Evolutionary conservation across 148 eudicot species (phyloP).

Genomic region (Dianthus caryophyllus): DNA sequence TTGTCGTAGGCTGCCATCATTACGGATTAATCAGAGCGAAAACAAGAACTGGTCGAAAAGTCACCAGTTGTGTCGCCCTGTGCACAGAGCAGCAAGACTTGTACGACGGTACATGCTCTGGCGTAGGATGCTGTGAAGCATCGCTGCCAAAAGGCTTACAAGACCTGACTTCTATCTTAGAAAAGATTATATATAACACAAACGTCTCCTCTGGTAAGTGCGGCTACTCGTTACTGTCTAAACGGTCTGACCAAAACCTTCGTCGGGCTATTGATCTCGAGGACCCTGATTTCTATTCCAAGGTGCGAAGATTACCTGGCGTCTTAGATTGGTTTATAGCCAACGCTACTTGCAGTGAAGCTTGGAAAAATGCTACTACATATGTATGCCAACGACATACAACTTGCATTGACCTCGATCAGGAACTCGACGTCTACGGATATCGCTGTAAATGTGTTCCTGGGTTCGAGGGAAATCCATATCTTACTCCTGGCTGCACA

Average conservation of each 20-base stretch:
- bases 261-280: not conserved
- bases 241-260: not conserved
- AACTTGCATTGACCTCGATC: not conserved
- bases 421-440: not conserved
- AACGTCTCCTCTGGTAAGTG: not conserved
- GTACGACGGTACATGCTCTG: not conserved
- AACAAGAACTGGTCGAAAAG: conserved; percentile 8
- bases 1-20: conserved; percentile 14
- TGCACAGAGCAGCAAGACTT: not conserved
- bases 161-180: not conserved
- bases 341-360: not conserved
- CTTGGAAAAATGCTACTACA: not conserved
- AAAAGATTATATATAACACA: not conserved
- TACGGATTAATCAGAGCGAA: conserved; percentile 11
- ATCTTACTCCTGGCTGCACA: not conserved
- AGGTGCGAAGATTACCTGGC: not conserved
- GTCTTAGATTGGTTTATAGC: not conserved
- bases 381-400: not conserved
- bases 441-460: conserved; percentile 1
- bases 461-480: not conserved
- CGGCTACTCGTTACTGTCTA: not conserved
- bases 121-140: not conserved
- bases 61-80: conserved; percentile 19
- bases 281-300: not conserved
- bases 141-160: not conserved